Base-by-base conservation (phyloP, 1,139 yeast genomes). In the Saccharomyces hybrid region DNA sequence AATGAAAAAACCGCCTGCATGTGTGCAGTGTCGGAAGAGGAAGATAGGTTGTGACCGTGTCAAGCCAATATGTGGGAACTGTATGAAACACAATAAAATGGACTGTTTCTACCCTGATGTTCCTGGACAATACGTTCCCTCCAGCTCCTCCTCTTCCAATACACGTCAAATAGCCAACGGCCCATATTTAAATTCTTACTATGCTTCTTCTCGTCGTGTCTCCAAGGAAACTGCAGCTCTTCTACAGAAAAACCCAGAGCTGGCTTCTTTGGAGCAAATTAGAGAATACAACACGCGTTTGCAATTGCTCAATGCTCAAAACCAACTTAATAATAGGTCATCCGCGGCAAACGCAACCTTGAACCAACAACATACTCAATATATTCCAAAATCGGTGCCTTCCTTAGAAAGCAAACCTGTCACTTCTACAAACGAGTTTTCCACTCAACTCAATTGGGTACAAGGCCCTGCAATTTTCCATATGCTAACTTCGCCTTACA, bases 401-500 rank as follows among this genome's bases (percentile, higher is more conserved):
- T 52, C 52, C 32, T 57, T 62, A 25, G 66, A 62, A 31, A 60
- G 57, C 19, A 65, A 63, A 32, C 59, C 62, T 2, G 65, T 62
- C 2, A 52, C 58, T 8, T 55, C 65, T 5, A 60, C 63, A 2
- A 60, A 59, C 47, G 59, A 57, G 23, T 50, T 57, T n/a, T 58
- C 57, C 5, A 41, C 52, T 31, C 55, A 55, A 25, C 55, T 61
- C 51, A 61, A 66, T 52, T 65, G 67, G 66, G 65, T 66, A 6
- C 67, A 66, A 53, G 70, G 69, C 1, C 69, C 70, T 3, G 69
- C 67, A 3, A 64, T 66, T n/a, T 62, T 66, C 48, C 68, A 66
- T 51, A 58, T 60, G 44, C 56, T 59, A 51, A 58, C 59, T 11
- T 58, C 62, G 1, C 62, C 66, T 19, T 65, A 66, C 48, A 53